These are phyloP conservation scores for Aspergillus bertholletiae DNA, from an alignment of 495 filamentous ascomycete genomes.

Conservation along the genomic window DNA sequence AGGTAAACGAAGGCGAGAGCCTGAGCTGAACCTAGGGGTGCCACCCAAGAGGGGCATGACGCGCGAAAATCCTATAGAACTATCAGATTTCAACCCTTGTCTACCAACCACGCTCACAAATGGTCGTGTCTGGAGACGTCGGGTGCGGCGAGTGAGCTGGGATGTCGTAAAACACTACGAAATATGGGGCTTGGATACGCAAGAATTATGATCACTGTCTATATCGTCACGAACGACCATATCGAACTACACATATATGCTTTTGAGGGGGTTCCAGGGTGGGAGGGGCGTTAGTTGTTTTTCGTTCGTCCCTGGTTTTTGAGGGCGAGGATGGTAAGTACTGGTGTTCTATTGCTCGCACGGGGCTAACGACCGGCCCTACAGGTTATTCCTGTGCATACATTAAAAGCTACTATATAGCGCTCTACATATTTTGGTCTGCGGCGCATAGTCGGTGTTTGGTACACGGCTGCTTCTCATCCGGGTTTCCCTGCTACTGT, in stretches of 20 bases:
- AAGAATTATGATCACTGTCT: slow-evolving; percentile 28
- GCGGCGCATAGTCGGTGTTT: neutral
- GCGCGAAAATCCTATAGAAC: neutral
- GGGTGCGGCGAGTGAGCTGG: slow-evolving; percentile 36
- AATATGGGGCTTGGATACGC: slow-evolving; percentile 40
- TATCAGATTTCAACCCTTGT: neutral
- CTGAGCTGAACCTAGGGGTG: neutral
- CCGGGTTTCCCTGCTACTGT: neutral
- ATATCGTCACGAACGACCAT: neutral
- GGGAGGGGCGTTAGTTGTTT: neutral
- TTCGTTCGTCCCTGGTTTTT: neutral
- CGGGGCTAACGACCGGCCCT: neutral
- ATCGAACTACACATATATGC: neutral
- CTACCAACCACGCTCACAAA: slow-evolving; percentile 1
- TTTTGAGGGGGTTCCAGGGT: neutral
- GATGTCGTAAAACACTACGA: slow-evolving; percentile 42
- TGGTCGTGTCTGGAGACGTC: slow-evolving; percentile 26
- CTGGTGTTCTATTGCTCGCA: neutral
- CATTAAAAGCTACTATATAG: neutral
- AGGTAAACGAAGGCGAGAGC: slow-evolving; percentile 19
- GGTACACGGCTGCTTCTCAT: neutral
- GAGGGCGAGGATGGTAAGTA: neutral
- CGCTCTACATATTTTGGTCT: neutral
- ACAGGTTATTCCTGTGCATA: neutral
- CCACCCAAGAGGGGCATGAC: neutral